Base-by-base conservation (phyloP, 768 basidiomycete genomes). In the Holtermannia corniformis region DNA sequence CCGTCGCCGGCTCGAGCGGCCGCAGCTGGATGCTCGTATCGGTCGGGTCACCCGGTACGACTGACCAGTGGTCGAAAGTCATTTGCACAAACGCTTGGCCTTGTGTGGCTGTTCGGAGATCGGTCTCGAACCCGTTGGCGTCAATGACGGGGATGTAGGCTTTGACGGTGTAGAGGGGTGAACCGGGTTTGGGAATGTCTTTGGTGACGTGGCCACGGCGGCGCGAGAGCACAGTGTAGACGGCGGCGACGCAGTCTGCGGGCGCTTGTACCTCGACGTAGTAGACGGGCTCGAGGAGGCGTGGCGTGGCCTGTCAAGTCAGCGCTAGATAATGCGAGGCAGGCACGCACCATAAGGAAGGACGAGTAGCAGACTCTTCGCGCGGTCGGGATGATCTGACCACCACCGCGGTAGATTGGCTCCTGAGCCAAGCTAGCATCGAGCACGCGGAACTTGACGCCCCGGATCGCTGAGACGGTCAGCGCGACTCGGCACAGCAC, bases 261-360 rank as follows among this genome's bases (percentile, higher is more conserved):
- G 95, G 95, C 5, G 93, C 88, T 73, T 97, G 93, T n/a, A 99
- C 92, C 73, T 99, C 95, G 50, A 97, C 93, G 68, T 89, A 96
- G 78, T 93, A 97, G 57, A 97, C 84, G 3, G 95, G 95, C 72
- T 99, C 93, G 83, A 93, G 90, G 54, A 95, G 74, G 54, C 91
- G 82, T 3, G 93, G 93, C 2, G 91, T 87, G 14, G 93, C 91
- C 91, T 93, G 59, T 20, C n/a, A 27, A n/a, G 42, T 41, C 13
- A n/a, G 14, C 5, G 22, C 19, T 26, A 49, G 1, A 26, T 48
- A 44, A 59, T 4, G 41, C 25, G 50, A 45, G 20, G 14, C 3
- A 40, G 14, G 46, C 52, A 72, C 83, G 75, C 68, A 90, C 92
- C 86, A 97, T 93, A 56, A 99, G 76, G 80, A 97, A 97, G 10